These are phyloP conservation scores for Dactylonectria macrodidyma DNA, from an alignment of 2,329 filamentous ascomycete species.

Conservation along the genomic window DNA sequence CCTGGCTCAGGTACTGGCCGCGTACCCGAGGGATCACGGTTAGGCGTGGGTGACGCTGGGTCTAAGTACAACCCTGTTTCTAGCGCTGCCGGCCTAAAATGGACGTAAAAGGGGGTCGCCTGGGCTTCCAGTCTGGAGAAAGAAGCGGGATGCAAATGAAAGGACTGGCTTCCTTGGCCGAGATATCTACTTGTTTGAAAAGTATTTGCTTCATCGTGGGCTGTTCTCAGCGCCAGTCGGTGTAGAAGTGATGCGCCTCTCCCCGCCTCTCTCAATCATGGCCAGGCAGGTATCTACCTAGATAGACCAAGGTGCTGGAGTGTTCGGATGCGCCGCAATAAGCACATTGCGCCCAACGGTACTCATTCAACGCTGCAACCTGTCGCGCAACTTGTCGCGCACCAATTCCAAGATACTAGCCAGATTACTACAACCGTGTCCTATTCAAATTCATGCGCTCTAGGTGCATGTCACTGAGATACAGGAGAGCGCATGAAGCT, in stretches of 20 bases:
- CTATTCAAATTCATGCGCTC: conserved; percentile 3
- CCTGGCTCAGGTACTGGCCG: conserved; percentile 2
- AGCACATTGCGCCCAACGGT: neutral
- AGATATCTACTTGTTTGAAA: conserved; percentile 1
- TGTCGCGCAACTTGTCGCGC: neutral
- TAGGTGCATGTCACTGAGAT: conserved; percentile 11
- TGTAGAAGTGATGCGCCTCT: neutral
- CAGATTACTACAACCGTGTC: conserved; percentile 17
- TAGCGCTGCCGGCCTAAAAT: conserved; percentile 20
- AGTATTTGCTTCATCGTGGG: neutral
- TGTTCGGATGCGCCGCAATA: too few relatives aligned
- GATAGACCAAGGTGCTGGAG: too few relatives aligned
- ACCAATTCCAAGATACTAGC: neutral
- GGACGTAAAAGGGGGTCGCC: conserved; percentile 21
- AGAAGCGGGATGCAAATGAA: conserved; percentile 43
- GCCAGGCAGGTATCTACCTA: neutral
- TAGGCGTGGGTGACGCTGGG: neutral
- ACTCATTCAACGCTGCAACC: neutral
- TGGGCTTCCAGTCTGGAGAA: conserved; percentile 35
- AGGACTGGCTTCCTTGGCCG: conserved; percentile 40
- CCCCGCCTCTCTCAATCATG: neutral
- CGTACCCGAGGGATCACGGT: conserved; percentile 13
- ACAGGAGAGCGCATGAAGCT: conserved; percentile 29
- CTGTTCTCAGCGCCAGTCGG: neutral
- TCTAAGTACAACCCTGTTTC: conserved; percentile 8